These are phyloP conservation scores for Emmonsiellopsis sp. DNA, from an alignment of 2,329 filamentous ascomycete genomes.

Conservation along the genomic window DNA sequence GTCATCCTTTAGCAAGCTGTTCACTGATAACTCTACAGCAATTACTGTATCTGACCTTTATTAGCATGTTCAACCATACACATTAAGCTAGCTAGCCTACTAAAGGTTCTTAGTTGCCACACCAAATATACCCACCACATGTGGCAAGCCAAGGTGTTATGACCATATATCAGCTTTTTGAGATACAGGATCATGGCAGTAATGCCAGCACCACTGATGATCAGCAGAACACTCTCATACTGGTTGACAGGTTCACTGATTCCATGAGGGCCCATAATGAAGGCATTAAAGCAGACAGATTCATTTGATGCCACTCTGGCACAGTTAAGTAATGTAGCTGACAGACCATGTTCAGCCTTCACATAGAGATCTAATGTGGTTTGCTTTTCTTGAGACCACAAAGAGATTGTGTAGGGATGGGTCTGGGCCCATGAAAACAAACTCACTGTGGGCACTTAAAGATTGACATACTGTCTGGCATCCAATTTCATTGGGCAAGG, in stretches of 20 bases:
- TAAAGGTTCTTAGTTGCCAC: conserved; percentile 22
- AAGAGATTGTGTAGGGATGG: too few relatives aligned
- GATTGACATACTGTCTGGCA: too few relatives aligned
- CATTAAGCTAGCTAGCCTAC: conserved; percentile 6
- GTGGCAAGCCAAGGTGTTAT: conserved; percentile 21
- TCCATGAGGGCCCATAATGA: conserved; percentile 27
- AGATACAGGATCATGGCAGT: conserved; percentile 24
- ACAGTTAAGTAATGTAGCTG: too few relatives aligned
- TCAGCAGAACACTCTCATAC: conserved; percentile 25
- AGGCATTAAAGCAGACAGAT: conserved; percentile 16
- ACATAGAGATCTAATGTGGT: too few relatives aligned
- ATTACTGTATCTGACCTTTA: conserved; percentile 11
- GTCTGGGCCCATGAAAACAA: too few relatives aligned
- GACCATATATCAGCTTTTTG: conserved; percentile 27
- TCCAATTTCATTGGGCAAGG: too few relatives aligned
- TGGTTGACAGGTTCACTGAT: conserved; percentile 17
- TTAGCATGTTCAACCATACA: neutral
- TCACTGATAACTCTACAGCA: conserved; percentile 13
- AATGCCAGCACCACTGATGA: conserved; percentile 26
- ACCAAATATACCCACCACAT: conserved; percentile 26
- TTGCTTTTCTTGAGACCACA: too few relatives aligned
- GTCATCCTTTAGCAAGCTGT: conserved; percentile 18
- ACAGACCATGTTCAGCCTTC: too few relatives aligned
- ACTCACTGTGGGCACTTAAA: too few relatives aligned
- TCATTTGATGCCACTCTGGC: too few relatives aligned